Base-by-base conservation (phyloP, 495 filamentous ascomycete genomes). In the Aspergillus mulundensis region DNA sequence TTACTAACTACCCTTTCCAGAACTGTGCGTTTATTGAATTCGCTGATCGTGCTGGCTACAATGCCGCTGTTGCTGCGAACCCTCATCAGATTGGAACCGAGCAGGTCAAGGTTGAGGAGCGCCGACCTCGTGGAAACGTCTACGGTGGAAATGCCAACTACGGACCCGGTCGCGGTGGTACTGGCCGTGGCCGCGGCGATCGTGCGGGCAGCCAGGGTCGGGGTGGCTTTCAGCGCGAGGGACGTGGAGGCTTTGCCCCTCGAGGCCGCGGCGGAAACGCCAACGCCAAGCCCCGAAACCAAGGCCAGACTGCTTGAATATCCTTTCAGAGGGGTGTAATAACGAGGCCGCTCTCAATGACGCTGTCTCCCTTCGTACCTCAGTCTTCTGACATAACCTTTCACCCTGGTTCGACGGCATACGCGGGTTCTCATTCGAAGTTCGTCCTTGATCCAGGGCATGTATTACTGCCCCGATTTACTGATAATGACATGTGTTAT, bases 11-110 rank as follows among this genome's bases (percentile, higher is more conserved):
- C 28, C 28, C 8, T 41, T 15, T 52, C 18, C 62, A 97, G 95
- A 97, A 91, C 77, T 96, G 91, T 66, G 95, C 94, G 24, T 96
- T 96, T 67, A 88, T 96, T 58, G 95, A 98, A 66, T 98, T 95
- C 67, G 84, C 83, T 61, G 88, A 87, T 38, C 64, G 81, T 44
- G 79, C 89, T 44, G 90, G 82, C 19, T 97, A 93, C 68, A 77
- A 85, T 61, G 87, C 88, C 57, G 94, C 94, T 21, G 79, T 90
- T 38, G 81, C 81, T 54, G 88, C 84, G 54, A 97, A 94, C 76
- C 92, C 95, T 10, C 91, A 94, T 75, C 79, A 81, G 44, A 83
- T 98, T 50, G 87, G 84, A 52, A 86, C 82, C 65, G 88, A 95
- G 71, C 84, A 84, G 61, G 83, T 98, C 61, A 72, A 78, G 53